Base-by-base conservation (phyloP, 495 filamentous ascomycete genomes). In the Neurospora tetraspora region DNA sequence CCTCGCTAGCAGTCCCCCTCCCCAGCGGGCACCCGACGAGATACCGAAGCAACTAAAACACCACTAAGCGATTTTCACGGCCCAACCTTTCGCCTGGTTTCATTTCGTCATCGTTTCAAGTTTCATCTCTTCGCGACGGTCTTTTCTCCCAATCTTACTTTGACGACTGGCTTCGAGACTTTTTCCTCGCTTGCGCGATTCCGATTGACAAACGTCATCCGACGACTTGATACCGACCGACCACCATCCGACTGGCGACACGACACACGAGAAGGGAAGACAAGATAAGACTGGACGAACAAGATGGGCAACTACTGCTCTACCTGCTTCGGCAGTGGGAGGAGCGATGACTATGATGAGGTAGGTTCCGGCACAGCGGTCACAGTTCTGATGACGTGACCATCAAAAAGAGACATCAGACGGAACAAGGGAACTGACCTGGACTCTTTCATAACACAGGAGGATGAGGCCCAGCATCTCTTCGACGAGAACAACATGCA, bases 401-500 rank as follows among this genome's bases (percentile, higher is more conserved):
- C 31, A 27, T 45, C 18, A 14, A 47, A 47, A 11, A 73, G 70
- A 70, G 38, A 40, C 72, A 39, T 37, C 36, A n/a, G 69, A 39
- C 11, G 68, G 34, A 5, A 27, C 23, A 6, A 11, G 23, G n/a
- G 16, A 36, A 39, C 73, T 74, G 73, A 78, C 72, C 53, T 71
- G 68, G 61, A 69, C 8, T 23, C 8, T 39, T 42, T 36, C 23
- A 5, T 69, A 27, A 73, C 87, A 85, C 84, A 86, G 42, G 87
- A 87, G 72, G 85, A 86, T 69, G 82, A 85, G 12, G 42, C 42
- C 42, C 81, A 85, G 53, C 81, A 85, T 31, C 83, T 88, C 40
- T 87, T 86, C 76, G 85, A 87, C 76, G 87, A 88, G 70, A 84
- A 84, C 76, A 81, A 79, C 69, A 75, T 85, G 72, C 83, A 86